Base-by-base conservation (phyloP, 257 asterid species). In the Voacanga thouarsii region DNA sequence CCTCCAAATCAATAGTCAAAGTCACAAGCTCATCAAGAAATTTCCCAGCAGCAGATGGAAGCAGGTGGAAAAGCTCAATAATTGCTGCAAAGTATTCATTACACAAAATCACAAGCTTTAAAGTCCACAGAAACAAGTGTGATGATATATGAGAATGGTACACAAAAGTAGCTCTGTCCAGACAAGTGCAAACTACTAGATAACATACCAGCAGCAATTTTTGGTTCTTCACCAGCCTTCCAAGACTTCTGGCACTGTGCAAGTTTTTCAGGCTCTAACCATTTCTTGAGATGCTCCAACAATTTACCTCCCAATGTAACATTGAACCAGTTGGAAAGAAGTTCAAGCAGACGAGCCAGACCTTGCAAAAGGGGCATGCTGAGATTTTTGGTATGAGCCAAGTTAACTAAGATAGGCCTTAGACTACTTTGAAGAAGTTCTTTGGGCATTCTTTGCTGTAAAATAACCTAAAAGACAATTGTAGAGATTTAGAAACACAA, bases 191-290 rank as follows among this genome's bases (percentile, higher is more conserved):
- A 71, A 49, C 61, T n/a, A 66, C 66, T 45, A 63, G 28, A 83
- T 47, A 69, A 88, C 90, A 83, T 84, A 94, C 99, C 99, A 85
- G 99, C 95, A 80, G 99, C 99, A 81, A 96, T 92, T 88, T 96
- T 96, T 67, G 99, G 99, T 82, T 96, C 99, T 89, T 96, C 99
- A 43, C 99, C 99, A 87, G 99, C 93, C 89, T 96, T 96, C 99
- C 99, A 96, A n/a, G 97, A 83, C 87, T 96, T 96, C 88, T 92
- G 99, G 80, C 94, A 86, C 89, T 74, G 91, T 18, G 96, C 98
- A 57, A 96, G 97, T 82, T 96, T 96, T 79, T 96, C 99, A 79
- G 99, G 99, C 84, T 96, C 99, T 89, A 96, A 88, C 99, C 99
- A 96, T 88, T 96, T 96, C 85, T 87, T 93, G 56, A 96, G 98